Percentiles rank a stretch among this genome's conserved stretches.
Conservation (phyloP, 2,329 filamentous ascomycete species). For the Epichloe aotearoae region DNA sequence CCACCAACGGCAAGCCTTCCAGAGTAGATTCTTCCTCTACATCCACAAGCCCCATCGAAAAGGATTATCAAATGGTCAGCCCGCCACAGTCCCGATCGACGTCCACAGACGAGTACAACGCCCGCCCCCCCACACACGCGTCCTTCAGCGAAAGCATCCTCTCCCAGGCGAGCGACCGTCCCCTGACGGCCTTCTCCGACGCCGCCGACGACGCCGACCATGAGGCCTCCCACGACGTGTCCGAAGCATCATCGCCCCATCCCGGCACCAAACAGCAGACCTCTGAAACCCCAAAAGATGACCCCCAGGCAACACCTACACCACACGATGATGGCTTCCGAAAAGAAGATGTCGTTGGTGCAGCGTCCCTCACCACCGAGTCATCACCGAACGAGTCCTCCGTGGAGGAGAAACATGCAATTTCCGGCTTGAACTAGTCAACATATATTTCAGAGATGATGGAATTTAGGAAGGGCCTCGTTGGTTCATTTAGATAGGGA, state of each 20-base stretch:
- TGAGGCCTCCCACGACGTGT: neutral
- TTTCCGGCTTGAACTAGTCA: too few relatives aligned
- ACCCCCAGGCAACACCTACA: slow-evolving; percentile 3
- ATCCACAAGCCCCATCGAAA: slow-evolving; percentile 23
- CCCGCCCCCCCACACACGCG: slow-evolving; percentile 20
- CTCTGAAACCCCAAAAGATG: neutral
- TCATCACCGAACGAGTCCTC: neutral
- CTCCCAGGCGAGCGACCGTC: slow-evolving; percentile 3
- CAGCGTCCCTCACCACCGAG: neutral
- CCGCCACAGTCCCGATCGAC: slow-evolving; percentile 15
- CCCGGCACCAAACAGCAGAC: neutral
- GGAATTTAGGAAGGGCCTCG: too few relatives aligned
- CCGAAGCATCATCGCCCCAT: neutral
- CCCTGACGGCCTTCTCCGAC: neutral
- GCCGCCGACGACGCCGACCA: neutral
- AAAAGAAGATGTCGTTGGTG: slow-evolving; percentile 13
- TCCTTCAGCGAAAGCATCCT: slow-evolving; percentile 10
- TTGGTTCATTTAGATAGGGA: too few relatives aligned
- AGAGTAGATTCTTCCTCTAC: slow-evolving; percentile 19
- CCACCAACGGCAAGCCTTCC: slow-evolving; percentile 8
- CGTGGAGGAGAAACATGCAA: neutral
- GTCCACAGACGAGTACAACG: slow-evolving; percentile 16
- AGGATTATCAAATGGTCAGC: slow-evolving; percentile 24
- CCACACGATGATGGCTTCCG: slow-evolving; percentile 14
- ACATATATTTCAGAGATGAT: too few relatives aligned